Evolutionary conservation across 768 basidiomycete genomes (phyloP).

Genomic region (Tulasnella sp.): DNA sequence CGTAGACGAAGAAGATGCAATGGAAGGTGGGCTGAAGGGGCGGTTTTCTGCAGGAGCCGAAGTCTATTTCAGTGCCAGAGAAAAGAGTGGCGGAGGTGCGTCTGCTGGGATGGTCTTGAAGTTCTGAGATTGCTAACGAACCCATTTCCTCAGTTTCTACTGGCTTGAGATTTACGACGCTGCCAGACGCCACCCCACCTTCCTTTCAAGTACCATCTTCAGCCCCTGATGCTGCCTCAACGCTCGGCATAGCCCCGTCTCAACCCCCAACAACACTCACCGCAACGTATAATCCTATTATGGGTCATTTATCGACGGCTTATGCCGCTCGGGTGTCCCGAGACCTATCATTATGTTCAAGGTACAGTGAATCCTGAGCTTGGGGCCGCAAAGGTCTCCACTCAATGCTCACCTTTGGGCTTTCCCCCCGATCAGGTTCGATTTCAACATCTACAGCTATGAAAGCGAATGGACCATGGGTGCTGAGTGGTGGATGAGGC

Average conservation of each 20-base stretch:
- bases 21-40: constrained; percentile 84
- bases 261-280: constrained; percentile 94
- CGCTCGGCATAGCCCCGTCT: constrained; percentile 35
- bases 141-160: constrained; percentile 59
- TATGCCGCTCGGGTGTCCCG: constrained; percentile 83
- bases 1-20: constrained; percentile 91
- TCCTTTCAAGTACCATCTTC: constrained; percentile 46
- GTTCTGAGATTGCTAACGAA: background rate
- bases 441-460: constrained; percentile 95
- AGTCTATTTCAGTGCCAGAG: constrained; percentile 86
- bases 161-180: constrained; percentile 87
- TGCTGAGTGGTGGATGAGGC: constrained; percentile 90
- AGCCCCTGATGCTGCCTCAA: constrained; percentile 7
- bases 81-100: constrained; percentile 85
- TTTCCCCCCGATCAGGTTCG: constrained; percentile 45
- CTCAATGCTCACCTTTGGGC: background rate
- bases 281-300: constrained; percentile 90
- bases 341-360: constrained; percentile 77
- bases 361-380: background rate
- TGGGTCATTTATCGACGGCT: constrained; percentile 86
- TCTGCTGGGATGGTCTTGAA: constrained; percentile 11
- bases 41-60: constrained; percentile 89
- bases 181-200: constrained; percentile 68
- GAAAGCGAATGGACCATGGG: constrained; percentile 96
- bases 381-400: background rate